Percentiles rank a stretch among this genome's conserved stretches.
phyloP scores from a whole-genome alignment of 176 grass and related monocot species.

The Cenchrus purpureus region DNA sequence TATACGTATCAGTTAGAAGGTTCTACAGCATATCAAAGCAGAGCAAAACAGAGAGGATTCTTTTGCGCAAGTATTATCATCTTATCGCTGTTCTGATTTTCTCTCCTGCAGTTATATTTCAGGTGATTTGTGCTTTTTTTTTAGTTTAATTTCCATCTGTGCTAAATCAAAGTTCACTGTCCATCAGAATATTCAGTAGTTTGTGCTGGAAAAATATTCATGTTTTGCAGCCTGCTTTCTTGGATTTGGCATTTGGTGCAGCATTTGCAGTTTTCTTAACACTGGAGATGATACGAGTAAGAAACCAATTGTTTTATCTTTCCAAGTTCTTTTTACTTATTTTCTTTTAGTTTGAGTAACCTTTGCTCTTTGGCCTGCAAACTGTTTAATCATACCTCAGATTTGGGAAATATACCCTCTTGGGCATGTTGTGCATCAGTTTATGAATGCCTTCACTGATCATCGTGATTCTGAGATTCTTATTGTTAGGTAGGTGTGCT shows the following conservation, averaged over 20 bases:
- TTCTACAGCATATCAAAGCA: constrained; percentile 89
- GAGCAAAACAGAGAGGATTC: constrained; percentile 86
- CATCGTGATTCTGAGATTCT: constrained; percentile 98
- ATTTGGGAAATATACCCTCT: constrained; percentile 91
- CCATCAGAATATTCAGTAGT: constrained; percentile 14
- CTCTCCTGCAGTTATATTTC: constrained; percentile 87
- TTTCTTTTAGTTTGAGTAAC: constrained; percentile 22
- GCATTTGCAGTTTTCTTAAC: constrained; percentile 91
- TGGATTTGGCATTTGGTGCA: constrained; percentile 97
- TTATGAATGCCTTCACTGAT: constrained; percentile 99
- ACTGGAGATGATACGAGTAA: constrained; percentile 96
- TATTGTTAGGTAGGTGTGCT: constrained; percentile 66
- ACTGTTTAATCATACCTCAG: constrained; percentile 48
- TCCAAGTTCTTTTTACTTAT: not conserved
- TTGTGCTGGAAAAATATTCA: constrained; percentile 27
- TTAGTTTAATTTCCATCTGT: constrained; percentile 6
- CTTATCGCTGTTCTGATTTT: constrained; percentile 93
- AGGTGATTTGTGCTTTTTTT: constrained; percentile 52
- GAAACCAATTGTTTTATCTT: constrained; percentile 5
- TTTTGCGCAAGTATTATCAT: constrained; percentile 95
- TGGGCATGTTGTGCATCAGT: constrained; percentile 76
- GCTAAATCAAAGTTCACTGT: constrained; percentile 3
- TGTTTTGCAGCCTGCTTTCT: constrained; percentile 83
- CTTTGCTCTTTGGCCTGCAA: constrained; percentile 12
- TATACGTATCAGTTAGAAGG: constrained; percentile 73